Conservation (phyloP, 306 rosid genomes). For the Abrus precatorius region DNA sequence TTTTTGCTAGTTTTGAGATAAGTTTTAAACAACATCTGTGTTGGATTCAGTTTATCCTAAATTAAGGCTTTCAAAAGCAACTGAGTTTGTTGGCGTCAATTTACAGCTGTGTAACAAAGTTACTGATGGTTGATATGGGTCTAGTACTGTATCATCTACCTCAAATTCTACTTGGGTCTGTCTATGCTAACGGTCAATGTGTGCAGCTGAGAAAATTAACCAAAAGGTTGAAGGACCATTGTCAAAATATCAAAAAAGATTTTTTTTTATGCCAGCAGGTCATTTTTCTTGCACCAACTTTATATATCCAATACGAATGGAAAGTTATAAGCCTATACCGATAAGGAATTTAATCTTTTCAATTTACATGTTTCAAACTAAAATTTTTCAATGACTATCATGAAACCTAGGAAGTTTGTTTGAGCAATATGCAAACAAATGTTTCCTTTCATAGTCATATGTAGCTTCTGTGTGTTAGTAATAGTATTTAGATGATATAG, state of each 20-base stretch:
- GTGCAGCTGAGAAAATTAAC: constrained; percentile 99
- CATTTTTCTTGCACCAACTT: constrained; percentile 47
- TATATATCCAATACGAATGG: background rate
- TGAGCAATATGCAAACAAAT: constrained; percentile 18
- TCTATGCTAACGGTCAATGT: constrained; percentile 82
- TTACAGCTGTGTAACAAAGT: constrained; percentile 72
- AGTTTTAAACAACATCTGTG: constrained; percentile 99
- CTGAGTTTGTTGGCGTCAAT: constrained; percentile 87
- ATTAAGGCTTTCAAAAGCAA: constrained; percentile 97
- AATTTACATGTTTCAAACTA: constrained; percentile 33
- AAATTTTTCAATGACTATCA: too few relatives aligned
- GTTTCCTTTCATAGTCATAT: background rate
- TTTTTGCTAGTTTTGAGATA: constrained; percentile 99
- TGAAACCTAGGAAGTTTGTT: constrained; percentile 14
- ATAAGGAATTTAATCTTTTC: constrained; percentile 10
- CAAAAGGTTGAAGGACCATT: constrained; percentile 98
- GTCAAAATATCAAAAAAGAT: constrained; percentile 95
- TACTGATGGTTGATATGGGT: constrained; percentile 32
- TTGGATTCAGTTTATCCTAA: constrained; percentile 92
- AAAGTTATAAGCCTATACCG: constrained; percentile 2
- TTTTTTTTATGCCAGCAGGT: constrained; percentile 99
- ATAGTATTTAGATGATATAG: constrained; percentile 3
- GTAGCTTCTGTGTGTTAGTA: background rate
- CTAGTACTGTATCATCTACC: constrained; percentile 38
- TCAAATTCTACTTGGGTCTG: constrained; percentile 49